Conservation (phyloP, 148 eudicot species). For the Polygonum maritimum region DNA sequence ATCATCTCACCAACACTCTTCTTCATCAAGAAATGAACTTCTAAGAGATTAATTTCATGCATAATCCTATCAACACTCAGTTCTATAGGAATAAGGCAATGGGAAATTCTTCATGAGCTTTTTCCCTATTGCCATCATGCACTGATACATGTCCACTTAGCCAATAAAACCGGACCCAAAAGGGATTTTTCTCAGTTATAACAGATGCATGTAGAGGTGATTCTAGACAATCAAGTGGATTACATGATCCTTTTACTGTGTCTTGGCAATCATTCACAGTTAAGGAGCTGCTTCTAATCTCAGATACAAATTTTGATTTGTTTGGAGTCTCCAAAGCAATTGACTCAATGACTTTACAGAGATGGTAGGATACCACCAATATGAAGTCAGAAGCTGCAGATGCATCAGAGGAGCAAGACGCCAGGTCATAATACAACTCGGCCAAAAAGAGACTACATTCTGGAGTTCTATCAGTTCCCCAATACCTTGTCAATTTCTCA, state of each 20-base stretch:
- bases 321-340: slow-evolving; percentile 56
- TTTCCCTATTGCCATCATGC: slow-evolving; percentile 56
- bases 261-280: slow-evolving; percentile 18
- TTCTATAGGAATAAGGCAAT: slow-evolving; percentile 52
- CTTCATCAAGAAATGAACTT: slow-evolving; percentile 68
- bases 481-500: slow-evolving; percentile 75
- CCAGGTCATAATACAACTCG: slow-evolving; percentile 76
- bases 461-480: slow-evolving; percentile 60
- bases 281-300: slow-evolving; percentile 19
- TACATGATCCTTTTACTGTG: slow-evolving; percentile 26
- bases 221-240: slow-evolving; percentile 13
- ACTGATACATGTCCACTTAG: slow-evolving; percentile 74
- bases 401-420: slow-evolving; percentile 46
- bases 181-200: slow-evolving; percentile 43
- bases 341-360: slow-evolving; percentile 75
- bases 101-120: slow-evolving; percentile 70
- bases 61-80: slow-evolving; percentile 53
- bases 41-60: slow-evolving; percentile 67
- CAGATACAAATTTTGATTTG: slow-evolving; percentile 16
- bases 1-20: slow-evolving; percentile 55
- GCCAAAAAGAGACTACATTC: slow-evolving; percentile 90
- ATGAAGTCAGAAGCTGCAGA: slow-evolving; percentile 39
- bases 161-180: slow-evolving; percentile 90
- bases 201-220: slow-evolving; percentile 24
- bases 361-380: slow-evolving; percentile 67